These are phyloP conservation scores for Boletus huronensis DNA, from an alignment of 768 basidiomycete genomes.

Conservation along the genomic window DNA sequence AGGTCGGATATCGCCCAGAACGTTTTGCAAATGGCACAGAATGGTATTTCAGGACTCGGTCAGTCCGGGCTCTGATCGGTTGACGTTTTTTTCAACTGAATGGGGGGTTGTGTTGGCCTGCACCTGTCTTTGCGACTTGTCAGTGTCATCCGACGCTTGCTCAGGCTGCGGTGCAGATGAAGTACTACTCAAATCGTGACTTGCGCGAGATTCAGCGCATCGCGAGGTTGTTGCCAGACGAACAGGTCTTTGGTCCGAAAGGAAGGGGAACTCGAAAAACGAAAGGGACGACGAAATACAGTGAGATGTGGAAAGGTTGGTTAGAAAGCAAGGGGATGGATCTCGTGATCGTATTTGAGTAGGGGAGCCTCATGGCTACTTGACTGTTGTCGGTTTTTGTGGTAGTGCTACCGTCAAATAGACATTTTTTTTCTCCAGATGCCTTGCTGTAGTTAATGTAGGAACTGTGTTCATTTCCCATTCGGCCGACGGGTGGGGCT, in stretches of 20 bases:
- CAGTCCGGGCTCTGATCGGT: conserved; percentile 15
- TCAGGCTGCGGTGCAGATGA: conserved; percentile 34
- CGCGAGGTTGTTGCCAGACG: conserved; percentile 37
- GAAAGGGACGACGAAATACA: conserved; percentile 30
- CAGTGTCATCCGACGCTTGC: conserved; percentile 36
- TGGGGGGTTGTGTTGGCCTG: background rate
- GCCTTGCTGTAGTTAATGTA: background rate
- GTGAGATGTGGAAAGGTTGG: conserved; percentile 39
- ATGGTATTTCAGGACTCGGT: conserved; percentile 44
- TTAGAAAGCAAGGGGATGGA: conserved; percentile 34
- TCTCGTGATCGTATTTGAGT: conserved; percentile 35
- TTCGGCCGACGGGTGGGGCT: too few relatives aligned
- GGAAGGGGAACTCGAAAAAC: background rate
- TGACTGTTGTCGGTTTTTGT: background rate
- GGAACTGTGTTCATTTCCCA: background rate
- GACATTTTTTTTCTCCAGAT: background rate
- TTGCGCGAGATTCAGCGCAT: conserved; percentile 41
- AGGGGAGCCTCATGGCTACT: background rate
- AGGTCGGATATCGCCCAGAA: conserved; percentile 31
- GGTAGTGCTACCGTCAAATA: background rate
- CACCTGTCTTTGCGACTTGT: background rate
- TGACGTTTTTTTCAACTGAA: background rate
- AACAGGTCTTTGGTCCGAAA: conserved; percentile 30
- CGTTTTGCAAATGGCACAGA: conserved; percentile 46
- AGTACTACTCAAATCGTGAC: conserved; percentile 37